Evolutionary conservation across 495 filamentous ascomycete species (phyloP), one percentile per base, ranked within the genome.

Genomic region (Penicillium cosmopolitanum): DNA sequence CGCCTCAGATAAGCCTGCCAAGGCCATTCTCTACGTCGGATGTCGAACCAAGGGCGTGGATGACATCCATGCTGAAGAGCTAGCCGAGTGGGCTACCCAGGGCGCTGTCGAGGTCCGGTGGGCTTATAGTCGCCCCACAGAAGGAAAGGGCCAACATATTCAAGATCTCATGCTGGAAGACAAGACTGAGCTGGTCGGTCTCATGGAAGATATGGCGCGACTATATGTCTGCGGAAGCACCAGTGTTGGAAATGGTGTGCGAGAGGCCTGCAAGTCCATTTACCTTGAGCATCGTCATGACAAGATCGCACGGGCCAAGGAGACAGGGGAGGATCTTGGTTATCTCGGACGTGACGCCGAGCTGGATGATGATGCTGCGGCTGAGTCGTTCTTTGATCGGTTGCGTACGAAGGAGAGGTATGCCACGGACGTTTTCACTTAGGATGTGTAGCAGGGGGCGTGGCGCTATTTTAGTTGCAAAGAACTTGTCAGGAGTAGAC

Each of bases 181-280:
- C 25, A 66, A 75, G 4, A 76, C 77, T 7, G 82, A 87, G 19
- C 54, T 89, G 35, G 62, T 69, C 50, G 64, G 72, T 34, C 63
- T 88, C 43, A 89, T 87, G 74, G 73, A 80, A 0, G 40, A 78
- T 18, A 87, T 86, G 0, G 87, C 84, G 0, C 84, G 84, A 60
- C 72, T 89, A 7, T 90, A 84, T 65, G 82, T 92, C 5, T 92
- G 89, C 70, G 89, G 89, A 4, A 83, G 81, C 34, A 76, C 81
- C 16, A 77, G 73, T 50, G 78, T 93, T 0, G 87, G 84, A 4
- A 82, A 86, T 61, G 83, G 76, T 1, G 85, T 90, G 18, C 80
- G 81, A 59, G 70, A 72, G 25, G 78, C 76, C 55, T 75, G 85
- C 16, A 80, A 79, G 57, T 67, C 75, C 55, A 81, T 86, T 61